Evolutionary conservation across 768 basidiomycete genomes (phyloP), one percentile per base, ranked within the genome.

Genomic region (Russula abietina): DNA sequence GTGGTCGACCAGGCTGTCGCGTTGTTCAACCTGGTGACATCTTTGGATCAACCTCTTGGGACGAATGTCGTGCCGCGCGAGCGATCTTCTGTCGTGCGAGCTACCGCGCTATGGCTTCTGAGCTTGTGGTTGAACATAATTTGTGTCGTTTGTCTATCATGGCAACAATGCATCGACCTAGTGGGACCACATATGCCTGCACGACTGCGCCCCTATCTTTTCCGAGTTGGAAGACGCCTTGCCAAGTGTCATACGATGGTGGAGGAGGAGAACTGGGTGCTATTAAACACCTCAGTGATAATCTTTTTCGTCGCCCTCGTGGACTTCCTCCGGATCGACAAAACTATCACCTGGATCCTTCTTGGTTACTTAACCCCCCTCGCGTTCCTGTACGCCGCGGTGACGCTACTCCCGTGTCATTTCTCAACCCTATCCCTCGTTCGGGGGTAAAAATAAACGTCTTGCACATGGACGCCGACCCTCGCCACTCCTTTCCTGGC

Each of bases 261-360:
- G 14, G 22, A 38, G 22, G 53, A 9, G 22, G 53, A 9, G 22
- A 4, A 17, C n/a, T 38, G 43, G 53, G 32, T 46, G 43, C 9
- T 61, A 11, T 28, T 41, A 16, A 19, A 41, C n/a, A 2, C 11
- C 6, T 56, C 55, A 0, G 22, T 49, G 2, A 33, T 57, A 14
- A 17, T 62, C 0, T 62, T 57, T 46, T 26, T 56, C 30, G n/a
- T 56, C 12, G 41, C 30, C 55, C 55, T 56, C 12, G 48, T 50
- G 26, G 55, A 61, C 28, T 61, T 56, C 17, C 28, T 56, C 39
- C 46, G 7, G 8, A 55, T 50, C 54, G 56, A 50, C 24, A 56
- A 39, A 19, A 49, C 28, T 6, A 28, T 43, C n/a, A 7, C 41
- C 17, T 30, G 55, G 55, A 30, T 45, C 28, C 28, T 43, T 14